Conservation (phyloP, 192 early-diverging fungal genomes). For the Lobosporangium transversale region DNA sequence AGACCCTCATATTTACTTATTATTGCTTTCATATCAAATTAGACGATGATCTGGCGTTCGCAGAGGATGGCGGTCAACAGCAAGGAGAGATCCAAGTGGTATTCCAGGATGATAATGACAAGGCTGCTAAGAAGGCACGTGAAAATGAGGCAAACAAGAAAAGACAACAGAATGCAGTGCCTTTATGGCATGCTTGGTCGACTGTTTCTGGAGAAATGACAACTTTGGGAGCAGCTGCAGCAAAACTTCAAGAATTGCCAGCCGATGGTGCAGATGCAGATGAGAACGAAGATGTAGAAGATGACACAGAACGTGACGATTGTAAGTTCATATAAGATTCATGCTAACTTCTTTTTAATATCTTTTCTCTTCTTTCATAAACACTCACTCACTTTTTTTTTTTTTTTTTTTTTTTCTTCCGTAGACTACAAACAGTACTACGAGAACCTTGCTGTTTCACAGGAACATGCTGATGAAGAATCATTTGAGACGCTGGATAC, state of each 20-base stretch:
- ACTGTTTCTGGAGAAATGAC: constrained; percentile 71
- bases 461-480: constrained; percentile 11
- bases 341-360: background rate
- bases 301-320: constrained; percentile 52
- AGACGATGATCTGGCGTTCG: constrained; percentile 70
- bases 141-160: constrained; percentile 73
- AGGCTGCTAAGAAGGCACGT: constrained; percentile 69
- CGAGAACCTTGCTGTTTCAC: constrained; percentile 20
- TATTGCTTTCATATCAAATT: constrained; percentile 8
- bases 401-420: background rate
- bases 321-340: constrained; percentile 33
- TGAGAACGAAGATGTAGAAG: constrained; percentile 50
- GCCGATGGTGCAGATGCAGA: constrained; percentile 54
- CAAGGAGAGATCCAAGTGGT: constrained; percentile 77
- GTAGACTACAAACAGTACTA: constrained; percentile 49
- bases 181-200: constrained; percentile 81
- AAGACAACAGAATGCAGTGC: constrained; percentile 78
- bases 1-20: no score
- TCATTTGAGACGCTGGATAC: constrained; percentile 5
- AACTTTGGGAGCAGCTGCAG: constrained; percentile 42
- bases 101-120: constrained; percentile 75
- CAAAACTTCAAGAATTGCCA: constrained; percentile 42
- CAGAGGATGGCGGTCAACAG: constrained; percentile 70
- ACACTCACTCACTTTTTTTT: background rate
- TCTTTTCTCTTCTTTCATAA: background rate